Conservation (phyloP, 2,329 filamentous ascomycete genomes). For the Aspergillus sergii region DNA sequence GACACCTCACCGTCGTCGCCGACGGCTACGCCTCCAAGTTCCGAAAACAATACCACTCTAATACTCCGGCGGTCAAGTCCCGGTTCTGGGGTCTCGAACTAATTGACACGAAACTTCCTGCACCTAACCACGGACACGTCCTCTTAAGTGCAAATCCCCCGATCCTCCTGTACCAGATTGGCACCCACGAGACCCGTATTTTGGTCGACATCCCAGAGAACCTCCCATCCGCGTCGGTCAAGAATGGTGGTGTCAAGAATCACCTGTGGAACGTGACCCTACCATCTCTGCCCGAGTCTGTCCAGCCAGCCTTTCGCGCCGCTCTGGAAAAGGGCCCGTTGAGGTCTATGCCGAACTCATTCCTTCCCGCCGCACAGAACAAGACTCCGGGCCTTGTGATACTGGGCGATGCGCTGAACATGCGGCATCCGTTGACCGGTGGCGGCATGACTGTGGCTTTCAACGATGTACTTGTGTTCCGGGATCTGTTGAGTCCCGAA, state of each 20-base stretch:
- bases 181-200: slow-evolving; percentile 87
- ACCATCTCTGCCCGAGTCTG: slow-evolving; percentile 70
- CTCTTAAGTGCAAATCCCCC: slow-evolving; percentile 77
- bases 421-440: slow-evolving; percentile 97
- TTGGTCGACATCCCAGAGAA: slow-evolving; percentile 85
- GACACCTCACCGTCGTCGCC: slow-evolving; percentile 80
- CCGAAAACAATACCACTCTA: slow-evolving; percentile 73
- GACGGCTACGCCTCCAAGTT: slow-evolving; percentile 95
- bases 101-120: slow-evolving; percentile 79
- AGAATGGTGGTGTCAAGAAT: slow-evolving; percentile 78
- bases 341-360: slow-evolving; percentile 94
- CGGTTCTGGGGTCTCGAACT: slow-evolving; percentile 95
- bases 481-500: slow-evolving; percentile 71
- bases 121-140: slow-evolving; percentile 79
- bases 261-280: slow-evolving; percentile 81
- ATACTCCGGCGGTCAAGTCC: slow-evolving; percentile 70
- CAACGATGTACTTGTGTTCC: slow-evolving; percentile 82
- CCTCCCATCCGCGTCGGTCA: slow-evolving; percentile 70
- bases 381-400: slow-evolving; percentile 73
- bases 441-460: slow-evolving; percentile 98
- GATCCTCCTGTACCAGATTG: slow-evolving; percentile 94
- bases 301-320: slow-evolving; percentile 72
- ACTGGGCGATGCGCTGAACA: slow-evolving; percentile 94
- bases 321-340: slow-evolving; percentile 79
- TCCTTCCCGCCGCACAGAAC: slow-evolving; percentile 78